Conservation (phyloP, 1,284 basidiomycete species). For the Anthracocystis walkeri region DNA sequence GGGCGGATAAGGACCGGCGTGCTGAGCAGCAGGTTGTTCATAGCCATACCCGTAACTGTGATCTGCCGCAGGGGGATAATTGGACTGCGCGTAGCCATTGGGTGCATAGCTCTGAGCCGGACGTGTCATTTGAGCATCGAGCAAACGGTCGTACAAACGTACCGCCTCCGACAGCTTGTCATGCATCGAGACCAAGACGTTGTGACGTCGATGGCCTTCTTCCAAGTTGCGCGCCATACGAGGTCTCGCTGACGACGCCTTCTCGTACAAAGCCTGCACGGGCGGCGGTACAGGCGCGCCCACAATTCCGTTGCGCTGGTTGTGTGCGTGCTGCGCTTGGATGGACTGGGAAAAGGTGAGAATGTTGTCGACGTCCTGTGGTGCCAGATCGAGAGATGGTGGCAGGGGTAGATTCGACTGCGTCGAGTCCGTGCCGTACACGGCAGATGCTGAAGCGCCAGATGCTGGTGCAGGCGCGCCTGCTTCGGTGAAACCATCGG, state of each 20-base stretch:
- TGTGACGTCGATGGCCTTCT: conserved; percentile 86
- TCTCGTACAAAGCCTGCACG: conserved; percentile 79
- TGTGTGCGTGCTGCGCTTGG: conserved; percentile 47
- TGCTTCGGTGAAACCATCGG: conserved; percentile 39
- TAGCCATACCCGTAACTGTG: conserved; percentile 29
- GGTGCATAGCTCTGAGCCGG: conserved; percentile 29
- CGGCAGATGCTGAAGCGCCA: background rate
- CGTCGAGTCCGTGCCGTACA: background rate
- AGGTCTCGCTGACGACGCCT: conserved; percentile 82
- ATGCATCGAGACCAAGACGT: conserved; percentile 90
- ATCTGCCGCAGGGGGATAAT: conserved; percentile 6
- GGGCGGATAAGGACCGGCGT: too few species aligned
- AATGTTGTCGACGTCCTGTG: conserved; percentile 63
- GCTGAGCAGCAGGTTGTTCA: conserved; percentile 13
- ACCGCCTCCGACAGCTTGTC: conserved; percentile 91
- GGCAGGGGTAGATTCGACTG: conserved; percentile 45
- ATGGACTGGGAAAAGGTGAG: conserved; percentile 66
- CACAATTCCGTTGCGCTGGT: conserved; percentile 43
- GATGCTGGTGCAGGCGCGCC: conserved; percentile 14
- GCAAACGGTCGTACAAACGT: conserved; percentile 84
- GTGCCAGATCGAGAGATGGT: conserved; percentile 62
- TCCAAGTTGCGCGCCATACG: conserved; percentile 87
- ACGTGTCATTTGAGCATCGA: conserved; percentile 80
- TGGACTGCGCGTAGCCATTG: conserved; percentile 13
- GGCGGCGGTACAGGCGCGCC: conserved; percentile 41